A percentile compares a stretch with the other conserved stretches of the same genome.
Evolutionary conservation across 768 basidiomycete species (phyloP).

Genomic region (Boletus subparvulus): DNA sequence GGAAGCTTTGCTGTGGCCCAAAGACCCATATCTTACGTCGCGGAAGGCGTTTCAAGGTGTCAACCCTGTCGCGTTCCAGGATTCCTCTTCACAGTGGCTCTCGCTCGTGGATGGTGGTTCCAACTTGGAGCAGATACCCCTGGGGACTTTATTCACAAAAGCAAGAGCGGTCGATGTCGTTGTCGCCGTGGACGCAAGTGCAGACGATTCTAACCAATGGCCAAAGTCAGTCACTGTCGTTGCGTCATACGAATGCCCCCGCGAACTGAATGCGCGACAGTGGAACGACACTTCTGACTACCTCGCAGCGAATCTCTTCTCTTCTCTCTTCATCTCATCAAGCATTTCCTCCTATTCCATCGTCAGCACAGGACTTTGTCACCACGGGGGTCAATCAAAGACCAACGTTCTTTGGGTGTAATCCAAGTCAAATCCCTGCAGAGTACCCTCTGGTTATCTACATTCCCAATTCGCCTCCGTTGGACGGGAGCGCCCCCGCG

Average conservation of each 20-base stretch:
- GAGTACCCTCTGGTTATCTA: constrained; percentile 72
- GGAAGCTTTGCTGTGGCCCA: background rate
- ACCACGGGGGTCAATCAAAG: constrained; percentile 60
- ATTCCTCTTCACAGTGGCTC: constrained; percentile 51
- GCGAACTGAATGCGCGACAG: constrained; percentile 29
- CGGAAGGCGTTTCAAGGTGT: constrained; percentile 52
- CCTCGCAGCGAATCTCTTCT: constrained; percentile 43
- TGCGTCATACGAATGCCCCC: background rate
- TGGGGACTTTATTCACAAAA: constrained; percentile 69
- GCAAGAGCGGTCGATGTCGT: constrained; percentile 71
- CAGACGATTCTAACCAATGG: constrained; percentile 60
- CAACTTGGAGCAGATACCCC: constrained; percentile 68
- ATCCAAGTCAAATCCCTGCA: constrained; percentile 46
- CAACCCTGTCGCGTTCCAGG: constrained; percentile 48
- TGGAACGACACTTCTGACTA: constrained; percentile 52
- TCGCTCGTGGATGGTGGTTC: constrained; percentile 71
- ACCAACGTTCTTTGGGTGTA: constrained; percentile 81
- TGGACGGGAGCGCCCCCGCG: constrained; percentile 58
- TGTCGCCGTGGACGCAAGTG: constrained; percentile 68
- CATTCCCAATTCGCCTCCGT: constrained; percentile 74
- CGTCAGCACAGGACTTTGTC: constrained; percentile 50
- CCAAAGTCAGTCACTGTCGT: constrained; percentile 52
- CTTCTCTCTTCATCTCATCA: constrained; percentile 53
- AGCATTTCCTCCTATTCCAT: constrained; percentile 63
- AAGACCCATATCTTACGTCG: background rate